Percentiles rank a stretch among this genome's conserved stretches.
These are phyloP conservation scores for Vitis vinifera DNA, from an alignment of 164 flowering plant genomes.

Conservation along the genomic window ASM3070453v1 NC_081822.1:33283501-33284000, in stretches of 20 bases:
- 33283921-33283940: too few species aligned
- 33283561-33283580: conserved; percentile 45
- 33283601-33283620: conserved; percentile 48
- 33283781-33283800: neutral
- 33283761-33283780: neutral
- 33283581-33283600: conserved; percentile 47
- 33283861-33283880: too few species aligned
- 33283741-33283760: conserved; percentile 15
- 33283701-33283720: conserved; percentile 73
- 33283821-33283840: too few species aligned
- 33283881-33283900: too few species aligned
- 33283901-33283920: too few species aligned
- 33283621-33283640: conserved; percentile 46
- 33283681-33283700: conserved; percentile 60
- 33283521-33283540: conserved; percentile 45
- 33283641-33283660: conserved; percentile 60
- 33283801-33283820: neutral
- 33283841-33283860: too few species aligned
- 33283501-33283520: conserved; percentile 44
- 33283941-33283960: too few species aligned
- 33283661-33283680: conserved; percentile 52
- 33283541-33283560: conserved; percentile 50
- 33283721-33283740: conserved; percentile 77
- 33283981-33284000: too few species aligned
- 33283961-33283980: too few species aligned